A percentile compares a stretch with the other conserved stretches of the same genome.
These are phyloP conservation scores for Filobasidium wieringae DNA, from an alignment of 768 basidiomycete genomes.

Conservation along the genomic window DNA sequence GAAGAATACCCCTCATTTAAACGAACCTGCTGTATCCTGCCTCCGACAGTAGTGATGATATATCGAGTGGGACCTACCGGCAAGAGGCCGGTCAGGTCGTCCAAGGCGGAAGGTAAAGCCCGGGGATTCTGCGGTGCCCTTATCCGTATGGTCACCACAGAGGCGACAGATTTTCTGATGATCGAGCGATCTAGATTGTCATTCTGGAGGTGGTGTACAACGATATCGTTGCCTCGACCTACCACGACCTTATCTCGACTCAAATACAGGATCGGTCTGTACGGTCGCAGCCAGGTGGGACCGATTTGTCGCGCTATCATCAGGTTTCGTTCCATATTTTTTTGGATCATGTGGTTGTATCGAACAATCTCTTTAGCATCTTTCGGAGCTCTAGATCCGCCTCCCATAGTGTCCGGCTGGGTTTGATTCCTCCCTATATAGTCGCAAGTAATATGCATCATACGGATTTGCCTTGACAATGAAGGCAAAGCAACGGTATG, in stretches of 20 bases:
- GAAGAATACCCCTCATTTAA: neutral
- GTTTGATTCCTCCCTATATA: neutral
- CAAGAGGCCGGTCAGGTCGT: constrained; percentile 14
- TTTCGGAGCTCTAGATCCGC: neutral
- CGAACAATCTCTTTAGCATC: neutral
- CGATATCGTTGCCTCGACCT: neutral
- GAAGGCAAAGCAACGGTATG: constrained; percentile 5
- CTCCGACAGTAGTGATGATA: constrained; percentile 1
- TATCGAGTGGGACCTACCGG: neutral
- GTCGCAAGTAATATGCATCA: neutral
- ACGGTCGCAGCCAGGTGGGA: neutral
- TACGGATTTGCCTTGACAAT: neutral
- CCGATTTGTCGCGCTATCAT: constrained; percentile 11
- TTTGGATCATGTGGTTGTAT: neutral
- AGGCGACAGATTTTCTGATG: neutral
- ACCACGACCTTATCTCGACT: constrained; percentile 2
- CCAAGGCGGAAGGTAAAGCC: neutral
- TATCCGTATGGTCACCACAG: neutral
- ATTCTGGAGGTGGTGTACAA: neutral
- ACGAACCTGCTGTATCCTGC: neutral
- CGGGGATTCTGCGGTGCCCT: too few relatives aligned
- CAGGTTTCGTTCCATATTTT: neutral
- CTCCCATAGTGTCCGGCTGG: neutral
- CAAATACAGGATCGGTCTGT: neutral
- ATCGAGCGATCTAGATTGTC: neutral